Evolutionary conservation across 495 filamentous ascomycete species (phyloP), one percentile per base, ranked within the genome.

Genomic region (Schizothecium vesticola): DNA sequence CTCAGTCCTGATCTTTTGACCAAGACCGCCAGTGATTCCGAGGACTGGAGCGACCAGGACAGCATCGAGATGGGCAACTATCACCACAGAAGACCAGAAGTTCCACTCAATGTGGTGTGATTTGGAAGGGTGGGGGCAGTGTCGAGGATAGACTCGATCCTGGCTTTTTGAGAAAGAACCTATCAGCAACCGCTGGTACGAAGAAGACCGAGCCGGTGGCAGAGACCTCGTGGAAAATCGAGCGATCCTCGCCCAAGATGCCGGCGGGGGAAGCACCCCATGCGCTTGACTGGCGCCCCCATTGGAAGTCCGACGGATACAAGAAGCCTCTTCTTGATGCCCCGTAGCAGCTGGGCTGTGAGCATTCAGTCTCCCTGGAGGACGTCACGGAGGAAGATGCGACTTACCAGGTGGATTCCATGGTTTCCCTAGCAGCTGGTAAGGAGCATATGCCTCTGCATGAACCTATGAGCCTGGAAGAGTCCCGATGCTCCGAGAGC

Each of bases 21-120:
- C 3, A 61, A 58, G 21, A 19, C 28, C 12, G 24, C 11, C 8
- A 65, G 9, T 0, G 26, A 36, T 2, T 43, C 65, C 19, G 68
- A 67, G 21, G 67, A 70, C 3, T 64, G 33, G 59, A 70, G 67
- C 23, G 72, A 73, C 33, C 61, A 70, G 1, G 70, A 72, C 55
- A 68, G 69, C 26, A 65, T 73, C 51, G 74, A 76, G 23, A 68
- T 73, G 70, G 70, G 57, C n/a, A 68, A 68, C 24, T 75, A 75
- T 36, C 55, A 65, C 25, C 19, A 63, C 5, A 25, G 11, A 1
- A 66, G 66, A 7, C 68, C 74, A n/a, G 67, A 69, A 6, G 64
- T 31, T 10, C 71, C 71, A 51, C 43, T n/a, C 43, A 51, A 51
- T 51, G 43, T 51, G 43, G 43, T 51, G 19, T 51, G 43, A 51